A percentile compares a stretch with the other conserved stretches of the same genome.
Conservation (phyloP, 495 filamentous ascomycete genomes). For the Lophium mytilinum region DNA sequence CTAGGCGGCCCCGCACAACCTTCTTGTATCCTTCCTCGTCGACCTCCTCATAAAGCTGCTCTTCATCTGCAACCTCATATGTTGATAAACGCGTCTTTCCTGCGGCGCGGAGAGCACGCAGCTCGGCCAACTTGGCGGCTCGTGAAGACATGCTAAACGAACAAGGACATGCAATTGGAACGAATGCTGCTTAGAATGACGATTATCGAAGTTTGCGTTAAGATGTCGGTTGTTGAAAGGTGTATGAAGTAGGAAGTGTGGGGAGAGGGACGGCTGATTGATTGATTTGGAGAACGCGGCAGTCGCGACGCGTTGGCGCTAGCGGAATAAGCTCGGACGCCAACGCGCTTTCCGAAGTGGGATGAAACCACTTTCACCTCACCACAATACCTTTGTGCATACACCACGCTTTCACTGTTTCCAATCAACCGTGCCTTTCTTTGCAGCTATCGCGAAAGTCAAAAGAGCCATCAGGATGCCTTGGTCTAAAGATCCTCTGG, state of each 20-base stretch:
- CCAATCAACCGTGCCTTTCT: background rate
- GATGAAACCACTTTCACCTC: too few relatives aligned
- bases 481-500: conserved; percentile 52
- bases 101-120: conserved; percentile 72
- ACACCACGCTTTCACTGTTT: background rate
- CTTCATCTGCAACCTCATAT: conserved; percentile 83
- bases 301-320: too few relatives aligned
- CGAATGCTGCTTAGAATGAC: too few relatives aligned
- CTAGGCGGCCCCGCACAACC: conserved; percentile 77
- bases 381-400: too few relatives aligned
- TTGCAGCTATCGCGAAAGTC: background rate
- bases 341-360: too few relatives aligned
- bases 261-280: background rate
- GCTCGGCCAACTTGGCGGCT: conserved; percentile 56
- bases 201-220: background rate
- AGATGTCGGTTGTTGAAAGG: background rate
- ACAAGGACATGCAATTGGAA: background rate
- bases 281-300: too few relatives aligned
- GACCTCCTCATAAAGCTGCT: conserved; percentile 87
- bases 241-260: background rate
- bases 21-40: conserved; percentile 97
- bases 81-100: conserved; percentile 83
- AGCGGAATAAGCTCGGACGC: too few relatives aligned
- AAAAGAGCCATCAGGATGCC: background rate
- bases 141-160: conserved; percentile 26